Percentiles rank a stretch among this genome's conserved stretches.
Conservation (phyloP, 352 stramenopile genomes). For the Elongisporangium undulatum region DNA sequence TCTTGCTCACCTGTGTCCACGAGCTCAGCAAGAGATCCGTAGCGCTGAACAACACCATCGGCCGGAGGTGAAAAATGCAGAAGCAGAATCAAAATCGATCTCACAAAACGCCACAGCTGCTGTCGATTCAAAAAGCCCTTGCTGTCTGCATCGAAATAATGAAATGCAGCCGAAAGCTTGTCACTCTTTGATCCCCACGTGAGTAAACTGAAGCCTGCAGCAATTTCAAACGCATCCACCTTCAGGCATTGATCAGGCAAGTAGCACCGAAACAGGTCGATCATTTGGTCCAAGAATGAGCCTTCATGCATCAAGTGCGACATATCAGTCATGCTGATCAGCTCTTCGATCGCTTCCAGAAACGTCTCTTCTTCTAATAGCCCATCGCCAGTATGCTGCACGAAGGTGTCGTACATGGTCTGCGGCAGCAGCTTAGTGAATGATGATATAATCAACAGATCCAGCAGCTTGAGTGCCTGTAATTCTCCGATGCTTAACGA, state of each 20-base stretch:
- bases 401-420: constrained; percentile 83
- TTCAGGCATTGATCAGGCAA: constrained; percentile 53
- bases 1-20: constrained; percentile 76
- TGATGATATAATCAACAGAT: constrained; percentile 55
- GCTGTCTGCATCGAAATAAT: constrained; percentile 83
- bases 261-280: constrained; percentile 72
- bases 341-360: constrained; percentile 70
- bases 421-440: constrained; percentile 71
- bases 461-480: constrained; percentile 56
- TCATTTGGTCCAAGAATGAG: constrained; percentile 71
- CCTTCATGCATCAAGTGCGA: constrained; percentile 71
- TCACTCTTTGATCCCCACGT: constrained; percentile 83
- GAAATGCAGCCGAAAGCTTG: constrained; percentile 76
- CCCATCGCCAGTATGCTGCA: constrained; percentile 80
- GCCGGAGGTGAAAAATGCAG: constrained; percentile 65
- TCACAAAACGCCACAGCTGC: constrained; percentile 82
- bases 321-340: constrained; percentile 73
- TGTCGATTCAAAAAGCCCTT: constrained; percentile 75
- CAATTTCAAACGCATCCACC: constrained; percentile 82
- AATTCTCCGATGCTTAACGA: constrained; percentile 50
- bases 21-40: constrained; percentile 64
- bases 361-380: constrained; percentile 83
- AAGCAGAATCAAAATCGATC: constrained; percentile 71
- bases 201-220: constrained; percentile 78
- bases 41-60: constrained; percentile 44